Percentiles rank a stretch among this genome's conserved stretches.
phyloP scores from a whole-genome alignment of 306 rosid genomes.

The Casuarina equisetifolia region DNA sequence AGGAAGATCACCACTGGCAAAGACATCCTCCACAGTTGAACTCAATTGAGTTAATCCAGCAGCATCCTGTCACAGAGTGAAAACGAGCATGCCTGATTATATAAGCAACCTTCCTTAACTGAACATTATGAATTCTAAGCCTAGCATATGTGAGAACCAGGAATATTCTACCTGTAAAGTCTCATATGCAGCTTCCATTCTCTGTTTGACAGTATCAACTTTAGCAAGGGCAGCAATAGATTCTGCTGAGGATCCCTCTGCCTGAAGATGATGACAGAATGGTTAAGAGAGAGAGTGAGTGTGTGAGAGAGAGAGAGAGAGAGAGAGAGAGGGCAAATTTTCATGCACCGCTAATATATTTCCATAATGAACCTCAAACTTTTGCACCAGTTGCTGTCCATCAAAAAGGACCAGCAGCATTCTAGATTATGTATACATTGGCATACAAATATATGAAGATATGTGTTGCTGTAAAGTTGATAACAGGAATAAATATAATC shows the following conservation, averaged over 20 bases:
- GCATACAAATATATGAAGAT: background rate
- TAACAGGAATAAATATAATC: background rate
- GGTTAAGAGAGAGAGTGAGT: background rate
- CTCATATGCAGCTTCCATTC: constrained; percentile 97
- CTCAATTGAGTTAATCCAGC: constrained; percentile 98
- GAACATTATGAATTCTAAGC: constrained; percentile 1
- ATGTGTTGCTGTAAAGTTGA: background rate
- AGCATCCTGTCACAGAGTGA: constrained; percentile 69
- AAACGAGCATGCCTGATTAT: constrained; percentile 10
- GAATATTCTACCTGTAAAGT: constrained; percentile 70
- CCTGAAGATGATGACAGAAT: constrained; percentile 41
- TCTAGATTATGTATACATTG: background rate
- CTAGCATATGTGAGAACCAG: constrained; percentile 15
- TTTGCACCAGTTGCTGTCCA: background rate
- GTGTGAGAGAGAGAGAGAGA: background rate
- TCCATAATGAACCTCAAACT: background rate
- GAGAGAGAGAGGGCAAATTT: background rate
- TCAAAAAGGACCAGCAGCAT: background rate
- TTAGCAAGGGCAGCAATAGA: constrained; percentile 92
- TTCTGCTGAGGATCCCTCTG: constrained; percentile 97
- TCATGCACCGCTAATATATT: background rate
- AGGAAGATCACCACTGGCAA: constrained; percentile 98
- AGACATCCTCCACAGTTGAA: constrained; percentile 94
- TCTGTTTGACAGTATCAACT: constrained; percentile 92
- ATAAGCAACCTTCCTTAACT: constrained; percentile 7